Conservation (phyloP, 2,329 filamentous ascomycete genomes). For the Pseudocercospora macadamiae region DNA sequence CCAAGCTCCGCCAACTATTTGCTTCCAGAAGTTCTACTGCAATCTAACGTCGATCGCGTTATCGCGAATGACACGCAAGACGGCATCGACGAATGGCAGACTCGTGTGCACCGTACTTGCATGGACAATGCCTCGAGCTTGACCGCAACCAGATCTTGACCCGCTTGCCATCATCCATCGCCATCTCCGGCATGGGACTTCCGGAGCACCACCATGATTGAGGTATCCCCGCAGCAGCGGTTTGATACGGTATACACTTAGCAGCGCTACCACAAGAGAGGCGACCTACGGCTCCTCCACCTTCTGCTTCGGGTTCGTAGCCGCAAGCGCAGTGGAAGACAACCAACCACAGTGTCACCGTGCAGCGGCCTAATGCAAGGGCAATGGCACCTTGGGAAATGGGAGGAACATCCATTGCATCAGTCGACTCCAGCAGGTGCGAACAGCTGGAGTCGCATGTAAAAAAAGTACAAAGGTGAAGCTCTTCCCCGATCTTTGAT, state of each 20-base stretch:
- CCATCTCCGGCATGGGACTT: neutral
- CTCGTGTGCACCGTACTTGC: neutral
- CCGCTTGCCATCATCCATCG: neutral
- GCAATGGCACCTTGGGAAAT: neutral
- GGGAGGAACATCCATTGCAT: neutral
- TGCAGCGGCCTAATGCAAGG: slow-evolving; percentile 1
- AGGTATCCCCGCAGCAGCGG: neutral
- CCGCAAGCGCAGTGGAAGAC: neutral
- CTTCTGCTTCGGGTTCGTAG: neutral
- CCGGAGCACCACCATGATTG: neutral
- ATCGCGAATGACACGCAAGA: neutral
- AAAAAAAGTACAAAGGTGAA: neutral
- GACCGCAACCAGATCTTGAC: neutral
- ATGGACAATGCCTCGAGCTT: too few species aligned
- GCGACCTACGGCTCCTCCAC: neutral
- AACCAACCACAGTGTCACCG: neutral
- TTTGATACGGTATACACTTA: neutral
- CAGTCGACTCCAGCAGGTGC: neutral
- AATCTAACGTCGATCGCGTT: neutral
- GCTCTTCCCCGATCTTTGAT: neutral
- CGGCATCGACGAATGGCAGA: neutral
- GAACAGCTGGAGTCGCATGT: neutral
- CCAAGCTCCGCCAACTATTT: neutral
- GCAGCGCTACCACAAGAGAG: neutral
- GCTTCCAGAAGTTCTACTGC: slow-evolving; percentile 1